A percentile compares a stretch with the other conserved stretches of the same genome.
phyloP scores from a whole-genome alignment of 331 rosid genomes.

The Rosa hybrid region DNA sequence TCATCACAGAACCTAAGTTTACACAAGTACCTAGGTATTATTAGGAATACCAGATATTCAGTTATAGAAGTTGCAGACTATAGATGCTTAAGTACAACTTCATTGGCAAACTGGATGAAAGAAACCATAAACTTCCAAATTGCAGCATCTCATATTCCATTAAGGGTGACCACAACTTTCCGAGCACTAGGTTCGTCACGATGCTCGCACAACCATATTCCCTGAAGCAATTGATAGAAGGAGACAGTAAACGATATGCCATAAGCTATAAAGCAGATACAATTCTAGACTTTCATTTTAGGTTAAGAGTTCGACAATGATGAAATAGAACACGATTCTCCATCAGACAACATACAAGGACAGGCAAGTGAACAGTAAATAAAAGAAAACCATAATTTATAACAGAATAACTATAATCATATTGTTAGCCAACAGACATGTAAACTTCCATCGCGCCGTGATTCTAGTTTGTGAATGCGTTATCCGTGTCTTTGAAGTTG shows the following conservation, averaged over 20 bases:
- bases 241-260: background rate
- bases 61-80: background rate
- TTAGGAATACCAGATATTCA: background rate
- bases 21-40: background rate
- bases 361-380: background rate
- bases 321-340: too few relatives aligned
- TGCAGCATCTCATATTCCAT: slow-evolving; percentile 61
- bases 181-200: slow-evolving; percentile 80
- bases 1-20: background rate
- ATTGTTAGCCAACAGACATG: background rate
- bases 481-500: background rate
- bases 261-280: background rate
- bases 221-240: slow-evolving; percentile 43
- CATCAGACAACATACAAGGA: background rate
- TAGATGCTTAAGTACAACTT: background rate
- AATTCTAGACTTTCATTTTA: slow-evolving; percentile 13
- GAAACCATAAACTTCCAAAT: background rate
- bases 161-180: slow-evolving; percentile 80
- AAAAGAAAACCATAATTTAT: background rate
- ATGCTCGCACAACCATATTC: slow-evolving; percentile 98
- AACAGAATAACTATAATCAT: background rate
- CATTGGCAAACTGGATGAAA: background rate
- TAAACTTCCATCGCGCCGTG: background rate
- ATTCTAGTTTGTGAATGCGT: background rate
- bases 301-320: too few relatives aligned